phyloP scores from a whole-genome alignment of 2,329 filamentous ascomycete genomes.

The Aspergillus vadensis region DNA sequence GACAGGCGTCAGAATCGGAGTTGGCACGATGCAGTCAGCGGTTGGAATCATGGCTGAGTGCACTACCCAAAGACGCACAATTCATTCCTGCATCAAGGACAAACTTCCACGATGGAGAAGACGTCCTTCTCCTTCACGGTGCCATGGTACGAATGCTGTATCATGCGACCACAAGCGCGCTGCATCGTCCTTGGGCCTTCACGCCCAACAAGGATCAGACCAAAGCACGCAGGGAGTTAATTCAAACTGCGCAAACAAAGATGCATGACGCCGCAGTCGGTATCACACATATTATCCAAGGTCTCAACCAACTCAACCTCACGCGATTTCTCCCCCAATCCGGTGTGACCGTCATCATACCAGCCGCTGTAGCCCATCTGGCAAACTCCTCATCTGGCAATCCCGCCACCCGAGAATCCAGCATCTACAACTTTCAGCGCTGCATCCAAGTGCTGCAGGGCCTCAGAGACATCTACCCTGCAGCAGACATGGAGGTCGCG shows the following conservation, averaged over 20 bases:
- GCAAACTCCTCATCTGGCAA: constrained; percentile 80
- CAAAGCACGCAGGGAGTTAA: constrained; percentile 56
- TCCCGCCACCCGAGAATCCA: constrained; percentile 67
- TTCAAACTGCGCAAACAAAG: constrained; percentile 71
- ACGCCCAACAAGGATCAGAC: constrained; percentile 55
- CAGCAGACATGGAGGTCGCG: constrained; percentile 70
- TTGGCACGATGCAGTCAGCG: constrained; percentile 74
- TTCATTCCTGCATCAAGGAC: constrained; percentile 66
- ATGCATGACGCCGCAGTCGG: constrained; percentile 80
- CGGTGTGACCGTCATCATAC: constrained; percentile 80
- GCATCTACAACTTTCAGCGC: constrained; percentile 74
- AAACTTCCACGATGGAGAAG: constrained; percentile 54
- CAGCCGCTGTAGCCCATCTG: constrained; percentile 85
- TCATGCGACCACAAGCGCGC: constrained; percentile 82
- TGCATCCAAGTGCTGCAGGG: constrained; percentile 85
- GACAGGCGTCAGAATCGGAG: constrained; percentile 75
- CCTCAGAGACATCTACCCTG: constrained; percentile 80
- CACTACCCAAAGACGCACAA: constrained; percentile 69
- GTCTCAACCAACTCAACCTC: constrained; percentile 69
- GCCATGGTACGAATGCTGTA: constrained; percentile 90
- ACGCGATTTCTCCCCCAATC: constrained; percentile 79
- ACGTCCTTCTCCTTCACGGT: constrained; percentile 64
- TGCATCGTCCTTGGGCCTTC: constrained; percentile 83
- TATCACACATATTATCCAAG: constrained; percentile 76
- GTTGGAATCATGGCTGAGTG: constrained; percentile 71